A percentile compares a stretch with the other conserved stretches of the same genome.
Evolutionary conservation across 768 basidiomycete species (phyloP).

Genomic region (Fomitopsis pulvina): DNA sequence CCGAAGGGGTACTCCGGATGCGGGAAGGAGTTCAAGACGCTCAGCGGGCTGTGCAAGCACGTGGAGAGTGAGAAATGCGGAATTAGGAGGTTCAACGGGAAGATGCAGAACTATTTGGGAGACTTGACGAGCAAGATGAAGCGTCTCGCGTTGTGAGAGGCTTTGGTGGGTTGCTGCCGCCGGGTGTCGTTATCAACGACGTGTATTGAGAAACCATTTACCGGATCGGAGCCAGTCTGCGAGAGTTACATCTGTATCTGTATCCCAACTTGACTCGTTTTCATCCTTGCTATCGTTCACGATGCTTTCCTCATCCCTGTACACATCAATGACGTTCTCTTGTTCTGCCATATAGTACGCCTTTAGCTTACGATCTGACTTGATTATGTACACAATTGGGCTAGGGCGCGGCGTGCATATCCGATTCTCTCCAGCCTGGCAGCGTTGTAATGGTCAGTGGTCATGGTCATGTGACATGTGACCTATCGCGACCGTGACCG

Average conservation of each 20-base stretch:
- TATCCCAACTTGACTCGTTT: background rate
- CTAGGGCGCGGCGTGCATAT: background rate
- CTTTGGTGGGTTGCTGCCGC: too few species aligned
- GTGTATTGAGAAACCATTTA: background rate
- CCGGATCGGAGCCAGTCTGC: background rate
- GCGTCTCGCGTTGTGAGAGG: background rate
- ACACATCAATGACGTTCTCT: background rate
- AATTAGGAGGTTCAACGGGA: constrained; percentile 39
- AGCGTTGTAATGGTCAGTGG: background rate
- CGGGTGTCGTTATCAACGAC: background rate
- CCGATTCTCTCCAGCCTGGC: background rate
- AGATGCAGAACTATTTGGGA: constrained; percentile 20
- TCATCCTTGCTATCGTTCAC: background rate
- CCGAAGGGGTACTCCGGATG: constrained; percentile 36
- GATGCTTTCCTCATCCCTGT: background rate
- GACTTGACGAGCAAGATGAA: background rate
- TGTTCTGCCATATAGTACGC: too few species aligned
- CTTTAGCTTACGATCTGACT: background rate
- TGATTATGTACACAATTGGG: background rate
- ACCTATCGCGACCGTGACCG: background rate
- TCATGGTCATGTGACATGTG: background rate
- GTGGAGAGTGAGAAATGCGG: constrained; percentile 60
- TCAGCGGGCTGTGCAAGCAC: constrained; percentile 59
- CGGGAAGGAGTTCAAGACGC: constrained; percentile 33
- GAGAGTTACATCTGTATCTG: background rate